These are phyloP conservation scores for Phytopythium montanum DNA, from an alignment of 352 stramenopile genomes.

Conservation along the genomic window DNA sequence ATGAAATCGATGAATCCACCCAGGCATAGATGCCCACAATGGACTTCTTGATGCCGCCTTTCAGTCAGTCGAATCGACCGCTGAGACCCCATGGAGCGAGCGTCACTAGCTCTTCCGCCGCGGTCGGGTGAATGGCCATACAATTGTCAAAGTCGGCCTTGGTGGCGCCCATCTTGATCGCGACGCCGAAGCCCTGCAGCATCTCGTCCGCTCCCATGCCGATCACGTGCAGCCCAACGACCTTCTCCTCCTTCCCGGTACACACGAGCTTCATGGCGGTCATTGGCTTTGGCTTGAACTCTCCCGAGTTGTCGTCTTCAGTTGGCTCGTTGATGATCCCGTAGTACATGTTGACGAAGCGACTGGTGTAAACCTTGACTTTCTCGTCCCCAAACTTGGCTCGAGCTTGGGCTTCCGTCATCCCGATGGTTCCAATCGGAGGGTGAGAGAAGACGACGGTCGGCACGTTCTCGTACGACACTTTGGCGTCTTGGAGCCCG, in stretches of 20 bases:
- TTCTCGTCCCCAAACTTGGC: conserved; percentile 86
- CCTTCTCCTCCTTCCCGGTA: conserved; percentile 81
- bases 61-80: conserved; percentile 10
- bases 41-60: neutral
- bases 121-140: conserved; percentile 96
- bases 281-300: conserved; percentile 82
- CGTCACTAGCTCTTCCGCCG: conserved; percentile 97
- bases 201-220: conserved; percentile 97
- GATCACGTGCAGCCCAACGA: conserved; percentile 97
- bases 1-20: neutral
- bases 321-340: conserved; percentile 78
- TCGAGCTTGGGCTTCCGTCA: conserved; percentile 90
- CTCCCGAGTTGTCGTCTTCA: conserved; percentile 3
- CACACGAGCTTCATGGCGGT: conserved; percentile 96
- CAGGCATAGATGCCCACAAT: neutral
- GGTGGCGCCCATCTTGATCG: conserved; percentile 98
- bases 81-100: conserved; percentile 81
- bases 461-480: conserved; percentile 91
- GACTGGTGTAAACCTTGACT: conserved; percentile 92
- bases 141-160: conserved; percentile 96
- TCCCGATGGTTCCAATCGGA: conserved; percentile 92
- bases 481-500: conserved; percentile 40
- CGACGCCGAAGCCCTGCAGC: conserved; percentile 98
- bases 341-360: conserved; percentile 97
- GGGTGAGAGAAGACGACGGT: conserved; percentile 97